Percentiles rank a stretch among this genome's conserved stretches.
phyloP scores from a whole-genome alignment of 2,329 filamentous ascomycete species.

The Fusarium chaquense region DNA sequence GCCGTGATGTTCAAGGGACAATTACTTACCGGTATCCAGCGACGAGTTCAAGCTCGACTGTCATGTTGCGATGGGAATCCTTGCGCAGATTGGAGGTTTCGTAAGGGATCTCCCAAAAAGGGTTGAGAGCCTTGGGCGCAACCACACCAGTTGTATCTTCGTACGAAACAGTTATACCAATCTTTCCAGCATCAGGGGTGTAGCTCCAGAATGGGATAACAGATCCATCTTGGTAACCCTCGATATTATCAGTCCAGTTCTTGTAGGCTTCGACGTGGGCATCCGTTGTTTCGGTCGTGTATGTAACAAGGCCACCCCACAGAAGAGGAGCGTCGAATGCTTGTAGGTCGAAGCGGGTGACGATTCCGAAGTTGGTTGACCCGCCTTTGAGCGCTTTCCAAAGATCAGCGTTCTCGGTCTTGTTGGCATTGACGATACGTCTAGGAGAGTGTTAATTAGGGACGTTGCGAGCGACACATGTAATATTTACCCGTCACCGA shows the following conservation, averaged over 20 bases:
- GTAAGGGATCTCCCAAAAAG: constrained; percentile 19
- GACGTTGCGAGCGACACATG: accelerated
- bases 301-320: constrained; percentile 35
- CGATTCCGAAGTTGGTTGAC: constrained; percentile 35
- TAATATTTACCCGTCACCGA: constrained; percentile 26
- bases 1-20: accelerated
- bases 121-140: constrained; percentile 4
- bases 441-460: background rate
- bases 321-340: constrained; percentile 30
- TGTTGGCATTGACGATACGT: constrained; percentile 19
- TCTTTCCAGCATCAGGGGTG: constrained; percentile 9
- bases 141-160: constrained; percentile 18
- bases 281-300: constrained; percentile 26
- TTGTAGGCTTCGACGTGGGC: constrained; percentile 32
- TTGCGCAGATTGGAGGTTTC: constrained; percentile 17
- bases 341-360: constrained; percentile 38
- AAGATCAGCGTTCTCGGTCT: constrained; percentile 34
- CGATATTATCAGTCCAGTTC: constrained; percentile 21
- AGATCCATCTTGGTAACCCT: constrained; percentile 12
- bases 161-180: constrained; percentile 15
- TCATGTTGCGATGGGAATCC: constrained; percentile 21
- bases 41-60: constrained; percentile 18
- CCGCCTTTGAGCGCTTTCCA: constrained; percentile 36
- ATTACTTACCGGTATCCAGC: constrained; percentile 8
- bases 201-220: constrained; percentile 27